These are phyloP conservation scores for Maudiozyma humilis DNA, from an alignment of 1,139 yeast species.

Conservation along the genomic window DNA sequence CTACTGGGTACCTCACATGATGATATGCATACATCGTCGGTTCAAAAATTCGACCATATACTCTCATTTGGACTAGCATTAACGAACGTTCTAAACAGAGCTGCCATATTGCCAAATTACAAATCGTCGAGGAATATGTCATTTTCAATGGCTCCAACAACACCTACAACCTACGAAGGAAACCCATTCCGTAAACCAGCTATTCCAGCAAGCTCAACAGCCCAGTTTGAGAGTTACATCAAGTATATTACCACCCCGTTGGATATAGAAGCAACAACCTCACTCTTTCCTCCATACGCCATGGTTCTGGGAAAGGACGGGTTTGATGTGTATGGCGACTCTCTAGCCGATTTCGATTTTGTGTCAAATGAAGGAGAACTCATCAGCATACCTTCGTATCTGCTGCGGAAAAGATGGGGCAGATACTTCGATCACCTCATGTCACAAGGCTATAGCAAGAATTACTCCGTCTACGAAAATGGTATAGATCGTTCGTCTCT, in stretches of 20 bases:
- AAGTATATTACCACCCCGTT: conserved; percentile 66
- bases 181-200: conserved; percentile 9
- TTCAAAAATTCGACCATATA: conserved; percentile 51
- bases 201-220: conserved; percentile 16
- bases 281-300: conserved; percentile 68
- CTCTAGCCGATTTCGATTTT: conserved; percentile 63
- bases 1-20: conserved; percentile 44
- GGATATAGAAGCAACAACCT: conserved; percentile 54
- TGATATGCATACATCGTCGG: conserved; percentile 43
- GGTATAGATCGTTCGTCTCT: conserved; percentile 11
- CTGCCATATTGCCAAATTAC: neutral
- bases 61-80: conserved; percentile 59
- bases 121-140: neutral
- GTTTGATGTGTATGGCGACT: conserved; percentile 54
- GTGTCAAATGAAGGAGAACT: conserved; percentile 60
- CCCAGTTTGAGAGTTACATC: conserved; percentile 58
- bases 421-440: conserved; percentile 52
- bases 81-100: conserved; percentile 42
- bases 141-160: neutral
- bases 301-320: conserved; percentile 70
- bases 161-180: conserved; percentile 3
- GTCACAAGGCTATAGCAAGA: conserved; percentile 51
- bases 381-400: conserved; percentile 50
- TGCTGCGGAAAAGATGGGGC: conserved; percentile 71
- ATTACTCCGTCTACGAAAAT: conserved; percentile 19